phyloP scores from a whole-genome alignment of 208 protist genomes.

The Leishmania amazonensis region DNA sequence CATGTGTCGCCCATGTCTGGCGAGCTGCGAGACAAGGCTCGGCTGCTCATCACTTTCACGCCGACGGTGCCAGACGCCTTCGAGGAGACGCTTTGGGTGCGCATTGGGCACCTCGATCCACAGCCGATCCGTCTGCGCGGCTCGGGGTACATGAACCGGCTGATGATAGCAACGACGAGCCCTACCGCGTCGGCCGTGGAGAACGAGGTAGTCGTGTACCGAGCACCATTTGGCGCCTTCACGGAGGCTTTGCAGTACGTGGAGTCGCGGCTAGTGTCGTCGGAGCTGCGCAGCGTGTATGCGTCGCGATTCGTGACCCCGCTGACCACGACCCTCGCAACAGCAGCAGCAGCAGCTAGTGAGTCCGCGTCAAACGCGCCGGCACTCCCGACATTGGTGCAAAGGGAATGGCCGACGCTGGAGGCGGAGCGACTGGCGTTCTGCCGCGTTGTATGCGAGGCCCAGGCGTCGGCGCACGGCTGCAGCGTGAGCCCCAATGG shows the following conservation, averaged over 20 bases:
- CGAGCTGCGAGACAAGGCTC: slow-evolving; percentile 67
- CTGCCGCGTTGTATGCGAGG: slow-evolving; percentile 40
- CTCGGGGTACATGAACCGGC: slow-evolving; percentile 68
- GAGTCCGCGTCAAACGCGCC: background rate
- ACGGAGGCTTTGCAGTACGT: slow-evolving; percentile 24
- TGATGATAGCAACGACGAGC: slow-evolving; percentile 35
- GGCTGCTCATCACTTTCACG: slow-evolving; percentile 73
- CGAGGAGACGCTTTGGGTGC: slow-evolving; percentile 79
- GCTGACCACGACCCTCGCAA: background rate
- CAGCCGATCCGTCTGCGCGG: slow-evolving; percentile 81
- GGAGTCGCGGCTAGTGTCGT: background rate
- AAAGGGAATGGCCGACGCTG: slow-evolving; percentile 30
- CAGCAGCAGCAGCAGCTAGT: background rate
- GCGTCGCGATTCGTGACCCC: slow-evolving; percentile 8
- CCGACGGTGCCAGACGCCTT: slow-evolving; percentile 88
- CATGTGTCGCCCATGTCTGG: slow-evolving; percentile 80
- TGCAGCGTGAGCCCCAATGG: background rate
- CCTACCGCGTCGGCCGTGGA: background rate
- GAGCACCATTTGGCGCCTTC: slow-evolving; percentile 22
- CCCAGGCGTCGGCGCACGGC: background rate
- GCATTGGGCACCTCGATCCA: slow-evolving; percentile 94
- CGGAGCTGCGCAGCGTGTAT: slow-evolving; percentile 8
- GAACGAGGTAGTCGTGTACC: slow-evolving; percentile 10
- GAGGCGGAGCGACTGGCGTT: slow-evolving; percentile 86
- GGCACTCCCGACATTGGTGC: slow-evolving; percentile 14